A percentile compares a stretch with the other conserved stretches of the same genome.
Conservation (phyloP, 2,329 filamentous ascomycete species). For the Microcyclospora pomicola region DNA sequence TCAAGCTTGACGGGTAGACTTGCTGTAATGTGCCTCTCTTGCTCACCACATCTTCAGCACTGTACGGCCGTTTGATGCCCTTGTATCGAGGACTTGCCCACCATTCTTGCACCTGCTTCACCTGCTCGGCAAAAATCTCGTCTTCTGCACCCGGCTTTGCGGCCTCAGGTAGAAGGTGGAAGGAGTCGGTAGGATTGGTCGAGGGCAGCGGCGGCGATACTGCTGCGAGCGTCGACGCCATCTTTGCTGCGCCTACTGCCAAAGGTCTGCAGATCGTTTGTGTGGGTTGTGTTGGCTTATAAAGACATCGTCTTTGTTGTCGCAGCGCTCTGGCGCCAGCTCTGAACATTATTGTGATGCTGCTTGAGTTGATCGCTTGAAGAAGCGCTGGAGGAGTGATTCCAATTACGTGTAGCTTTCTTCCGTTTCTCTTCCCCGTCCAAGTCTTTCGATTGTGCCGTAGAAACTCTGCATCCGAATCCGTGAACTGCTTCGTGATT, state of each 20-base stretch:
- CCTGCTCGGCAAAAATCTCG: constrained; percentile 66
- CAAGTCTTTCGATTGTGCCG: too few relatives aligned
- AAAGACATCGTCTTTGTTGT: constrained; percentile 14
- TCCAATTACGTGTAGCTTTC: too few relatives aligned
- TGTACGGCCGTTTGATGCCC: constrained; percentile 85
- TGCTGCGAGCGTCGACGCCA: constrained; percentile 39
- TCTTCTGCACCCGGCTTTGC: constrained; percentile 68
- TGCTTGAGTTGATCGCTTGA: too few relatives aligned
- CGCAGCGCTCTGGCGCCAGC: constrained; percentile 16
- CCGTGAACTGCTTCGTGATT: too few relatives aligned
- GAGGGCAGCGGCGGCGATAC: constrained; percentile 49
- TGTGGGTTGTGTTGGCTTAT: constrained; percentile 5
- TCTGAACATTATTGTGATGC: constrained; percentile 13
- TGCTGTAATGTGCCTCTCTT: constrained; percentile 83
- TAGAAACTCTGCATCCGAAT: too few relatives aligned
- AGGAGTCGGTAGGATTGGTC: constrained; percentile 56
- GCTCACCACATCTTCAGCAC: constrained; percentile 77
- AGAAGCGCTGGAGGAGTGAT: too few relatives aligned
- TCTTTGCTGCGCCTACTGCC: constrained; percentile 13
- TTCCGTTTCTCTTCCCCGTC: too few relatives aligned
- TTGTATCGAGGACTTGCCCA: constrained; percentile 75
- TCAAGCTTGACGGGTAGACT: constrained; percentile 80
- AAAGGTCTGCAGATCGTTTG: constrained; percentile 11
- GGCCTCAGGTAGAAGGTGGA: constrained; percentile 67
- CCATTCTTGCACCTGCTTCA: constrained; percentile 78